Evolutionary conservation across 495 filamentous ascomycete species (phyloP).

Genomic region (Penicillium taxi): DNA sequence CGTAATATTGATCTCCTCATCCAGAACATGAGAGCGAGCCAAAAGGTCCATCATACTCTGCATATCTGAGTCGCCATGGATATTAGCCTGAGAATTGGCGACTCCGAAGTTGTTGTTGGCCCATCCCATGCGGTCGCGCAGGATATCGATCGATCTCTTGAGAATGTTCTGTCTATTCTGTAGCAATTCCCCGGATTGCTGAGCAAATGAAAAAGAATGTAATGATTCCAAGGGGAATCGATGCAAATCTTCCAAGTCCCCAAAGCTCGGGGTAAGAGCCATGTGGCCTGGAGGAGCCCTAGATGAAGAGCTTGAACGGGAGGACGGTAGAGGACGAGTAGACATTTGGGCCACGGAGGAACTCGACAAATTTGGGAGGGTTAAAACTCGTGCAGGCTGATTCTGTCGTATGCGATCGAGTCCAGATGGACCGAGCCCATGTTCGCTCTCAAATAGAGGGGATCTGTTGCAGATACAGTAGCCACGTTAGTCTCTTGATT

Average conservation of each 20-base stretch:
- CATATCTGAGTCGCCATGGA: constrained; percentile 74
- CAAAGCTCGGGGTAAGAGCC: constrained; percentile 55
- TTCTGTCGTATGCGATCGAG: constrained; percentile 89
- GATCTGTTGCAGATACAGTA: constrained; percentile 47
- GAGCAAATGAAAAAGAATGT: constrained; percentile 97
- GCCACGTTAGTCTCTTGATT: constrained; percentile 33
- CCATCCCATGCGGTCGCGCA: constrained; percentile 91
- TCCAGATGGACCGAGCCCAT: constrained; percentile 61
- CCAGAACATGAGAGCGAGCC: constrained; percentile 65
- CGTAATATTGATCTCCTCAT: constrained; percentile 40
- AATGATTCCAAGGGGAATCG: constrained; percentile 93
- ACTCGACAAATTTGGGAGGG: constrained; percentile 57
- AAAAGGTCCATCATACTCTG: constrained; percentile 88
- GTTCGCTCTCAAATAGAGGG: constrained; percentile 53
- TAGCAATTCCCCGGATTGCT: constrained; percentile 85
- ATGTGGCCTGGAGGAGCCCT: constrained; percentile 48
- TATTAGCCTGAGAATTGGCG: constrained; percentile 71
- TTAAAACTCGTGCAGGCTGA: constrained; percentile 56
- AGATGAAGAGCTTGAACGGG: constrained; percentile 42
- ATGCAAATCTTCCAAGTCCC: constrained; percentile 78
- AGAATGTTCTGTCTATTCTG: constrained; percentile 88
- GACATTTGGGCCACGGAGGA: constrained; percentile 46
- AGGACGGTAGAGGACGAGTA: constrained; percentile 54
- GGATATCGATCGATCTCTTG: constrained; percentile 92
- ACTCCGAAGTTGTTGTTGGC: constrained; percentile 54